These are phyloP conservation scores for Betula pendula DNA, from an alignment of 306 rosid genomes.

Conservation along the genomic window DNA sequence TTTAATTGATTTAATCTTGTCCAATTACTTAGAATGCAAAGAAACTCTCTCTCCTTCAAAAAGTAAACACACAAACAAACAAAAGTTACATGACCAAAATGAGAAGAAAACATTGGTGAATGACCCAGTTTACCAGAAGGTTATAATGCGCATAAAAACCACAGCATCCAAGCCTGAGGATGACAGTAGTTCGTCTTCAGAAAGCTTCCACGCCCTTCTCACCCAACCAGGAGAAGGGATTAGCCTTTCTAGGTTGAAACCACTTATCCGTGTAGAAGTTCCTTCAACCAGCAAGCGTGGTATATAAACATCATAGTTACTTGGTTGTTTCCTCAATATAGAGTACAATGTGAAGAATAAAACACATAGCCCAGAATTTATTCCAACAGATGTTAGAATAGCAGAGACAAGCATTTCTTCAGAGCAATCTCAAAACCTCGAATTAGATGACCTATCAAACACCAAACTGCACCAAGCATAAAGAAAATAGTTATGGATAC, in stretches of 20 bases:
- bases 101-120: conserved; percentile 1
- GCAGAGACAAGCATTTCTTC: conserved; percentile 80
- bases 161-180: conserved; percentile 78
- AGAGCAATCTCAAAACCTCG: conserved; percentile 15
- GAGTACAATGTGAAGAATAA: conserved; percentile 77
- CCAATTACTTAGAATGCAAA: background rate
- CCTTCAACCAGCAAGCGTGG: conserved; percentile 78
- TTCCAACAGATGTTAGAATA: conserved; percentile 79
- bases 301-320: conserved; percentile 63
- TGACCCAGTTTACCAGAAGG: conserved; percentile 55
- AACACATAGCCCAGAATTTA: conserved; percentile 75
- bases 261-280: conserved; percentile 41
- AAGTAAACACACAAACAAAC: background rate
- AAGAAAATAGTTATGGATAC: conserved; percentile 2
- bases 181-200: conserved; percentile 76
- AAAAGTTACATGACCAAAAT: conserved; percentile 2
- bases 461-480: conserved; percentile 35
- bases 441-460: conserved; percentile 2
- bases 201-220: conserved; percentile 66
- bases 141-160: conserved; percentile 72
- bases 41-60: background rate
- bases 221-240: conserved; percentile 86
- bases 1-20: background rate
- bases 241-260: conserved; percentile 72
- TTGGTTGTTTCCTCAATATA: conserved; percentile 73